Evolutionary conservation across 768 basidiomycete genomes (phyloP).

Genomic region (Tephrocybe sp.): DNA sequence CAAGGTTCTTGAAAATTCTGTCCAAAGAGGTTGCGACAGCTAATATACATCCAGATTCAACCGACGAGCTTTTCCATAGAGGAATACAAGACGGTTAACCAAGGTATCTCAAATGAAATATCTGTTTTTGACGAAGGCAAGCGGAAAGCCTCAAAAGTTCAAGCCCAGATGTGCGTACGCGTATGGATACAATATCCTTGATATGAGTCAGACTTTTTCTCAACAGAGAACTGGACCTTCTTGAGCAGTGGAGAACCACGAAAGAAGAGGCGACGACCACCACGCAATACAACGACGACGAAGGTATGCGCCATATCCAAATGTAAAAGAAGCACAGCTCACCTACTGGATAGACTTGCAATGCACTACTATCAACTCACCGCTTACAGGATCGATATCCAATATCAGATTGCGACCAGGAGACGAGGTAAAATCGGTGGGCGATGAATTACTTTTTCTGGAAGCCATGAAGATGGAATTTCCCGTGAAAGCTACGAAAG

Average conservation of each 20-base stretch:
- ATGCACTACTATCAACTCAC: slow-evolving; percentile 23
- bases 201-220: too few relatives aligned
- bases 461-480: slow-evolving; percentile 73
- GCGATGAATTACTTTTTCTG: slow-evolving; percentile 47
- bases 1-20: slow-evolving; percentile 32
- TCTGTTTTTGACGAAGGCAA: slow-evolving; percentile 41
- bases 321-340: background rate
- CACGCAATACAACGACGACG: background rate
- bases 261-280: background rate
- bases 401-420: slow-evolving; percentile 47
- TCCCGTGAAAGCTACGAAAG: slow-evolving; percentile 43
- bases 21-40: slow-evolving; percentile 37
- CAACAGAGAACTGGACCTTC: slow-evolving; percentile 39
- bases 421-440: slow-evolving; percentile 38
- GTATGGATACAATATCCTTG: slow-evolving; percentile 1
- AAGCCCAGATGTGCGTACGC: slow-evolving; percentile 46
- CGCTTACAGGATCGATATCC: slow-evolving; percentile 49
- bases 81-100: slow-evolving; percentile 43
- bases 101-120: slow-evolving; percentile 41
- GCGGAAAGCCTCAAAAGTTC: slow-evolving; percentile 29
- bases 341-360: background rate
- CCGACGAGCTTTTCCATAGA: slow-evolving; percentile 51
- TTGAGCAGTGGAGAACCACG: slow-evolving; percentile 44
- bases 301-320: too few relatives aligned
- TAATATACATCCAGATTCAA: slow-evolving; percentile 39